phyloP scores from a whole-genome alignment of 768 basidiomycete species.

The Cystofilobasidium ferigula region DNA sequence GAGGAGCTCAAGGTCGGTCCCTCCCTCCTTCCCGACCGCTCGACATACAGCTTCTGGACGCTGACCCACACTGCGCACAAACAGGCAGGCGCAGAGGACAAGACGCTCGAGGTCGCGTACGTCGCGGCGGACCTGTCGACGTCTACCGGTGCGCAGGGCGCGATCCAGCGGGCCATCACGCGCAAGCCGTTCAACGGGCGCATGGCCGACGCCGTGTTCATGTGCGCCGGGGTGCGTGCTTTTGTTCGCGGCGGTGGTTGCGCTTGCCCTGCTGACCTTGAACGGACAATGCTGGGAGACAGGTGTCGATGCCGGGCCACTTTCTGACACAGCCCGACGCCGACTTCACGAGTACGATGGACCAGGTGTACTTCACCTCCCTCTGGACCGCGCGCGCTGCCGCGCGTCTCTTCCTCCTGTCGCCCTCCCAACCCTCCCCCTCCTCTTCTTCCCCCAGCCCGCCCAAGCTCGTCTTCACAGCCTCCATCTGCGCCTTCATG shows the following conservation, averaged over 20 bases:
- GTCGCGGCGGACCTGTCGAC: slow-evolving; percentile 58
- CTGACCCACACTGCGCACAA: background rate
- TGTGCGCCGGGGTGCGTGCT: slow-evolving; percentile 55
- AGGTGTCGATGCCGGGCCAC: slow-evolving; percentile 50
- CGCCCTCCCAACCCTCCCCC: slow-evolving; percentile 45
- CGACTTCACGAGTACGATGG: slow-evolving; percentile 51
- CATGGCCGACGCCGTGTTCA: slow-evolving; percentile 64
- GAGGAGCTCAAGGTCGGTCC: slow-evolving; percentile 52
- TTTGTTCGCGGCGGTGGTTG: background rate
- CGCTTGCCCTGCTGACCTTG: background rate
- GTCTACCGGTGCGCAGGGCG: slow-evolving; percentile 48
- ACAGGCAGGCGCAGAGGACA: slow-evolving; percentile 49
- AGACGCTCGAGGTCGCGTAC: slow-evolving; percentile 52
- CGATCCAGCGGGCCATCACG: slow-evolving; percentile 52
- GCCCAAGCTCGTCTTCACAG: slow-evolving; percentile 65
- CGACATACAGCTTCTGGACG: background rate
- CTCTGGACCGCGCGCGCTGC: slow-evolving; percentile 37
- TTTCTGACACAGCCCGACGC: slow-evolving; percentile 59
- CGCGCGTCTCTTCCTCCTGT: background rate
- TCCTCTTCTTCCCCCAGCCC: slow-evolving; percentile 44
- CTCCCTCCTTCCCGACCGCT: background rate
- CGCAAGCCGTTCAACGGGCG: slow-evolving; percentile 44
- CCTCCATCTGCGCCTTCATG: slow-evolving; percentile 63
- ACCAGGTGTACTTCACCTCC: slow-evolving; percentile 49
- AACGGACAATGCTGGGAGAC: background rate